Evolutionary conservation across 2,329 filamentous ascomycete species (phyloP).

Genomic region (Verruconis gallopava): DNA sequence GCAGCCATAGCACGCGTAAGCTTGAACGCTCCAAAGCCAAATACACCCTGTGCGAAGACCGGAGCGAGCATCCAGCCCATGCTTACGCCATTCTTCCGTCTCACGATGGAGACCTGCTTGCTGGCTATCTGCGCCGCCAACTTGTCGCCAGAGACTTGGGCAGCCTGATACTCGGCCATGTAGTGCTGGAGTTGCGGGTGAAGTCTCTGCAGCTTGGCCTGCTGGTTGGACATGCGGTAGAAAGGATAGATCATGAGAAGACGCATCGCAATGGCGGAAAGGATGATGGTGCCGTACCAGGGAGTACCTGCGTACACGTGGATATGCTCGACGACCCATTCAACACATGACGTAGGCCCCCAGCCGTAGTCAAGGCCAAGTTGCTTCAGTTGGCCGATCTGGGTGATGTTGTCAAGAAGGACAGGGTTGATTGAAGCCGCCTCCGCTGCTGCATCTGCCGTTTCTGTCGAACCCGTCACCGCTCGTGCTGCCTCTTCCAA

Average conservation of each 20-base stretch:
- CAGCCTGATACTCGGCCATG: constrained; percentile 40
- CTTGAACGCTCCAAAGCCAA: constrained; percentile 72
- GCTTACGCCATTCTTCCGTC: constrained; percentile 41
- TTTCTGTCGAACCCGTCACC: background rate
- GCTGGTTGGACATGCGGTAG: constrained; percentile 46
- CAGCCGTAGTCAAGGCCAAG: constrained; percentile 81
- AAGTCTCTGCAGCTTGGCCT: constrained; percentile 49
- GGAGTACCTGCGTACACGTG: constrained; percentile 64
- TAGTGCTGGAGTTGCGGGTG: constrained; percentile 44
- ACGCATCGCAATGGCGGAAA: constrained; percentile 53
- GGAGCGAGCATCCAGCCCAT: constrained; percentile 39
- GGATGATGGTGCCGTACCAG: constrained; percentile 68
- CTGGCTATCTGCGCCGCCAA: constrained; percentile 23
- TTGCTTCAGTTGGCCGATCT: constrained; percentile 68
- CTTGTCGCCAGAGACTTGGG: constrained; percentile 32
- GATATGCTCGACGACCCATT: constrained; percentile 69
- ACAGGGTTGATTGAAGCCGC: background rate
- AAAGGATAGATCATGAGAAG: constrained; percentile 52
- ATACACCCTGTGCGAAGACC: constrained; percentile 48
- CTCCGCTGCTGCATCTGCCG: background rate
- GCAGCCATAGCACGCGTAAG: constrained; percentile 59
- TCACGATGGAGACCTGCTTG: constrained; percentile 37
- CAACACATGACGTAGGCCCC: constrained; percentile 60
- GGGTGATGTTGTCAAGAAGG: constrained; percentile 1
- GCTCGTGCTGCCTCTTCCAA: background rate